Evolutionary conservation across 2,329 filamentous ascomycete genomes (phyloP), one percentile per base, ranked within the genome.

Genomic region (Chrysosphaeria jannelii): DNA sequence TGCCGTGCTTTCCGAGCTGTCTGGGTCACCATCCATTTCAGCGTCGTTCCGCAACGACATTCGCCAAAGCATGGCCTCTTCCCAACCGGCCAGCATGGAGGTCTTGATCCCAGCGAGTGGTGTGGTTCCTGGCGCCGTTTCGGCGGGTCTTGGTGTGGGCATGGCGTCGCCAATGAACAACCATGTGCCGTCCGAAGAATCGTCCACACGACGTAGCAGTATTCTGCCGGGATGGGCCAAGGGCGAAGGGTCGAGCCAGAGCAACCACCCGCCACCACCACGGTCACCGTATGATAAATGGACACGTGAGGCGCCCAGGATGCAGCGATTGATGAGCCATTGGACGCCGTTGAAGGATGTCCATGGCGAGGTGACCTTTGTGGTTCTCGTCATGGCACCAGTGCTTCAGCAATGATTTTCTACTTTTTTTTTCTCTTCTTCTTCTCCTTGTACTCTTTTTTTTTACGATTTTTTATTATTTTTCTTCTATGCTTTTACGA

Each of bases 1-100:
- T 34, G 44, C 48, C 19, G 47, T 61, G n/a, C 44, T 64, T 4
- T 38, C 43, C 4, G 45, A 52, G n/a, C 44, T 50, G 21, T 42
- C 47, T 2, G 39, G 41, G n/a, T 44, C 48, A 6, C 43, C 44
- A 1, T 44, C 40, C 3, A 35, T 53, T 5, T 45, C 44, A 3
- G 48, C 46, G 23, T 39, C 44, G 0, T 52, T 57, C 38, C 48
- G 46, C 30, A 34, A 36, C 1, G 40, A 39, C 1, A 48, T 62
- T 3, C 41, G 42, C 12, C 43, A 48, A n/a, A 34, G 36, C 5
- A 31, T 49, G 2, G 28, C 28, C 3, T 27, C 27, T 1, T 35
- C 37, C 6, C 33, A 37, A 14, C 13, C 28, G 0, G 25, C 29
- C 10, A 30, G 25, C 22, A 16, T 31, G 8, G 30, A 35, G 25